Percentiles rank a stretch among this genome's conserved stretches.
Evolutionary conservation across 1,139 yeast genomes (phyloP).

Genomic region (Hyphopichia wangnamkhiaoensis): DNA sequence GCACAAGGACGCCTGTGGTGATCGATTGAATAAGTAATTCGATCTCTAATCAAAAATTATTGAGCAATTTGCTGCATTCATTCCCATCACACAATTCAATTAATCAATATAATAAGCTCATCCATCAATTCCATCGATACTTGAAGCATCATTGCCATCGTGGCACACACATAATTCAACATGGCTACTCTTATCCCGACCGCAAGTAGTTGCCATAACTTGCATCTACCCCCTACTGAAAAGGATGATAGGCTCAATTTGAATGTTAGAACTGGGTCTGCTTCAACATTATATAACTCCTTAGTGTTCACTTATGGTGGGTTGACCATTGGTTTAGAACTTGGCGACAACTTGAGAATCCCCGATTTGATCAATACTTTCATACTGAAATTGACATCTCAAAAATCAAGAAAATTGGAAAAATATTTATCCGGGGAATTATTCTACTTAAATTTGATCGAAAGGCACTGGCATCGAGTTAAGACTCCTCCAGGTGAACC

Average conservation of each 20-base stretch:
- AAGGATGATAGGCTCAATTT: slow-evolving; percentile 50
- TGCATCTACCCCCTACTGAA: slow-evolving; percentile 48
- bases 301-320: slow-evolving; percentile 70
- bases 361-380: slow-evolving; percentile 29
- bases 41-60: too few relatives aligned
- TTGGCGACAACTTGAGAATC: slow-evolving; percentile 36
- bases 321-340: slow-evolving; percentile 55
- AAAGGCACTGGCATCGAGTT: slow-evolving; percentile 56
- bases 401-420: slow-evolving; percentile 30
- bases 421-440: slow-evolving; percentile 58
- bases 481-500: slow-evolving; percentile 13
- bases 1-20: too few relatives aligned
- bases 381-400: slow-evolving; percentile 26
- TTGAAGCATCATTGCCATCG: too few relatives aligned
- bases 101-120: too few relatives aligned
- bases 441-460: slow-evolving; percentile 57
- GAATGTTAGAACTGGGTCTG: slow-evolving; percentile 67
- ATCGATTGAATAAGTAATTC: too few relatives aligned
- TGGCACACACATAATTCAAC: too few relatives aligned
- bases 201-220: slow-evolving; percentile 49
- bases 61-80: too few relatives aligned
- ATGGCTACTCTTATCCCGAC: slow-evolving; percentile 52
- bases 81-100: too few relatives aligned
- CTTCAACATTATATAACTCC: slow-evolving; percentile 58
- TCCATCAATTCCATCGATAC: too few relatives aligned